A percentile compares a stretch with the other conserved stretches of the same genome.
phyloP scores from a whole-genome alignment of 202 grass and related monocot species.

The Sporobolus alterniflorus region DNA sequence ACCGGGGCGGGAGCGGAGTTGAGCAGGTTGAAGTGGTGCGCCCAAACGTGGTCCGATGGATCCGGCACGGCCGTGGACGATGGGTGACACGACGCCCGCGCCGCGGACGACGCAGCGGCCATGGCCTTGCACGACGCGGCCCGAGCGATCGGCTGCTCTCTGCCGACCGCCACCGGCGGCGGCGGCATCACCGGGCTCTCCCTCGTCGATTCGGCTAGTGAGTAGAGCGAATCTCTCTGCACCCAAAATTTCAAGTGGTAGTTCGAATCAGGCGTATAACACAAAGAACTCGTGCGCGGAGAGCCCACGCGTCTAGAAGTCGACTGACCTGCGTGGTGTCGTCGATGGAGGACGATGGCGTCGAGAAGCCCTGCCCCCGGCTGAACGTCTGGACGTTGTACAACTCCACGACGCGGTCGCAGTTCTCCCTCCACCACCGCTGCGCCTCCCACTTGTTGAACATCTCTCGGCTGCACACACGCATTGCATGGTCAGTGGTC shows the following conservation, averaged over 20 bases:
- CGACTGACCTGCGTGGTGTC: slow-evolving; percentile 52
- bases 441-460: slow-evolving; percentile 99
- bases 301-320: not conserved
- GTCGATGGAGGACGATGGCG: slow-evolving; percentile 80
- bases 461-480: slow-evolving; percentile 73
- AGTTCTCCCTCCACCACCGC: slow-evolving; percentile 99
- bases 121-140: slow-evolving; percentile 44
- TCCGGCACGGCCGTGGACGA: slow-evolving; percentile 79
- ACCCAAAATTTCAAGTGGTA: not conserved
- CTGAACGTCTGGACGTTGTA: slow-evolving; percentile 99
- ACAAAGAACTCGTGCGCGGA: not conserved
- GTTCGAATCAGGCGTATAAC: not conserved
- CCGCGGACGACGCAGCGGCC: slow-evolving; percentile 23
- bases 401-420: slow-evolving; percentile 96
- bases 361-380: slow-evolving; percentile 87
- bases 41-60: slow-evolving; percentile 85
- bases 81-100: slow-evolving; percentile 53
- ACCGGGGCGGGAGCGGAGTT: slow-evolving; percentile 34
- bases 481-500: not conserved
- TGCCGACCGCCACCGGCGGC: not conserved
- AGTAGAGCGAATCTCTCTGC: slow-evolving; percentile 88
- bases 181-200: slow-evolving; percentile 62
- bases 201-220: slow-evolving; percentile 66
- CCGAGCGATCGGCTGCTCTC: slow-evolving; percentile 43
- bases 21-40: slow-evolving; percentile 70